Percentiles rank a stretch among this genome's conserved stretches.
phyloP scores from a whole-genome alignment of 768 basidiomycete genomes.

The Suillus sp. region DNA sequence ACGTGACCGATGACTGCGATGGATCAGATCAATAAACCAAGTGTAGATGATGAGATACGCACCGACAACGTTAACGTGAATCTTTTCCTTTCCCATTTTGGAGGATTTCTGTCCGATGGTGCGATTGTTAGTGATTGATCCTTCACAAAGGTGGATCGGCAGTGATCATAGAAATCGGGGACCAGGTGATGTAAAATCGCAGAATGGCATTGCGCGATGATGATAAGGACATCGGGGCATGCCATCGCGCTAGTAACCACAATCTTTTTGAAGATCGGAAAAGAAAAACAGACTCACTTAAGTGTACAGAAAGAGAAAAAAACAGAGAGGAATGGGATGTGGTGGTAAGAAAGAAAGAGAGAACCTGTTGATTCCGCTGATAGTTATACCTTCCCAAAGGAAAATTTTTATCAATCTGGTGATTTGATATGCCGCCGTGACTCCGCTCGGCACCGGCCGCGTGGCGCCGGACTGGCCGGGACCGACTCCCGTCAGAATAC shows the following conservation, averaged over 20 bases:
- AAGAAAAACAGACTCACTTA: constrained; percentile 41
- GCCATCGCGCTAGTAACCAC: constrained; percentile 20
- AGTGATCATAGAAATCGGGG: constrained; percentile 25
- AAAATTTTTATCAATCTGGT: constrained; percentile 69
- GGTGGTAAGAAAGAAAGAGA: constrained; percentile 40
- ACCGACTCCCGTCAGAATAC: not conserved
- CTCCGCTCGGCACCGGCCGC: constrained; percentile 40
- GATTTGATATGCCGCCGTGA: constrained; percentile 49
- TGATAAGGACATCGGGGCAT: constrained; percentile 22
- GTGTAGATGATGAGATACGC: constrained; percentile 40
- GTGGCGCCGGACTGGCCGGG: constrained; percentile 15
- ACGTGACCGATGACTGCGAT: constrained; percentile 92
- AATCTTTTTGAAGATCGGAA: constrained; percentile 9
- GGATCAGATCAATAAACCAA: constrained; percentile 32
- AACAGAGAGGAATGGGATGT: constrained; percentile 37
- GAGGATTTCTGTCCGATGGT: constrained; percentile 45
- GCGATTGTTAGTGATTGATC: constrained; percentile 18
- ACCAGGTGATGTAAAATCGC: constrained; percentile 10
- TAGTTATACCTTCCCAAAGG: constrained; percentile 59
- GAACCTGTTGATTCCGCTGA: constrained; percentile 46
- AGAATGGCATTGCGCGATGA: constrained; percentile 21
- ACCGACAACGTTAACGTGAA: constrained; percentile 98
- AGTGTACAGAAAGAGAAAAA: constrained; percentile 41
- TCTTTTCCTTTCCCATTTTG: constrained; percentile 96
- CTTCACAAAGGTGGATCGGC: constrained; percentile 20